A percentile compares a stretch with the other conserved stretches of the same genome.
Evolutionary conservation across 495 filamentous ascomycete genomes (phyloP).

Genomic region (Neurospora sp.): DNA sequence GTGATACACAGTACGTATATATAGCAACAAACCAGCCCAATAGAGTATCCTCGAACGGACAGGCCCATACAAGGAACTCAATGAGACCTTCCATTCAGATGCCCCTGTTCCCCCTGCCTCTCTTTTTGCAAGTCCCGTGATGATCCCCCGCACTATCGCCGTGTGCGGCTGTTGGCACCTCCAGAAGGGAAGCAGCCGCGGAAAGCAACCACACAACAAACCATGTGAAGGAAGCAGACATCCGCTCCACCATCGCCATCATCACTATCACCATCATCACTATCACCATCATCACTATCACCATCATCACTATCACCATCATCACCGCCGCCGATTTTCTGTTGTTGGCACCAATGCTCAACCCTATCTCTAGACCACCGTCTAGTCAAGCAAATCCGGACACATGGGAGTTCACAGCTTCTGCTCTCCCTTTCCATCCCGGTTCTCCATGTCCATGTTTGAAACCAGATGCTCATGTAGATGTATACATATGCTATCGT

Average conservation of each 20-base stretch:
- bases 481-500: neutral
- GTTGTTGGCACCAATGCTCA: neutral
- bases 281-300: too few relatives aligned
- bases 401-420: neutral
- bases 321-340: neutral
- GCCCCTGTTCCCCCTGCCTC: neutral
- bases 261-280: neutral
- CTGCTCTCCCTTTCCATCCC: neutral
- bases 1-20: neutral
- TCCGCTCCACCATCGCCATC: neutral
- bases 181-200: neutral
- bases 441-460: neutral
- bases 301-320: neutral
- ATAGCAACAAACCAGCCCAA: neutral
- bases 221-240: neutral
- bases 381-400: neutral
- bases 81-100: neutral
- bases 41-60: neutral
- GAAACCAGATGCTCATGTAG: neutral
- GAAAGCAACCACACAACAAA: neutral
- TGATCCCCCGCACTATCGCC: neutral
- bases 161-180: neutral
- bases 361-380: neutral
- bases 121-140: neutral
- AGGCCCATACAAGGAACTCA: neutral